Evolutionary conservation across 805 yeast species (phyloP), one percentile per base, ranked within the genome.

Genomic region (Wickerhamomyces xylosicus): DNA sequence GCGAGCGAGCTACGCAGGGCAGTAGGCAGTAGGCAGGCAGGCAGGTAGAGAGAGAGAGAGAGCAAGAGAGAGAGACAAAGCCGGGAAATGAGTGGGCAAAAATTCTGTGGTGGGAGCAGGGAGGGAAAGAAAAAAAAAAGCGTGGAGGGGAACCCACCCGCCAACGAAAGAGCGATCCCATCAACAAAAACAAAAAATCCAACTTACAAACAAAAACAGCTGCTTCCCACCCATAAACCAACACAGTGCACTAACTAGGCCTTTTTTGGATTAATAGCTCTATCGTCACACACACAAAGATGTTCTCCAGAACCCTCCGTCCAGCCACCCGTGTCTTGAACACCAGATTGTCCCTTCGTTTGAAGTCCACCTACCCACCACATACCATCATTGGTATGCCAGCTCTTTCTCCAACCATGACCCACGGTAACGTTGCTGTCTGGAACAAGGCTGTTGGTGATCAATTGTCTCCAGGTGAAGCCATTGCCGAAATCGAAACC

Each of bases 391-490:
- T 92, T 53, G 81, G 80, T 60, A 92, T 92, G 98, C 99, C 98
- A 36, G 98, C 99, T 9, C 70, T 92, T 54, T 90, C 97, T n/a
- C 98, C 99, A 48, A 92, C 99, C 39, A 92, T 92, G 99, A 84
- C 96, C 45, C 90, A 85, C 58, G 98, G 98, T 59, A 81, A 77
- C 62, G 69, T 92, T 48, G 90, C 90, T 31, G 69, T 76, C 43
- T 92, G 98, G 98, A 73, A 78, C 59, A 92, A 89, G 69, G 63
- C 74, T 34, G 85, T 79, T 31, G 98, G 98, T 56, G 98, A 92
- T 60, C 65, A 75, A 61, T 76, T 92, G 49, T 55, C 72, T 22
- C 92, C 97, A 17, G 98, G 98, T 63, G 97, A 89, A 58, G 79
- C 92, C 35, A 75, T 90, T 50, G 97, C 96, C 43, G 97, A 90